Percentiles rank a stretch among this genome's conserved stretches.
Evolutionary conservation across 805 yeast species (phyloP).

Genomic region (Candida qinlingensis): DNA sequence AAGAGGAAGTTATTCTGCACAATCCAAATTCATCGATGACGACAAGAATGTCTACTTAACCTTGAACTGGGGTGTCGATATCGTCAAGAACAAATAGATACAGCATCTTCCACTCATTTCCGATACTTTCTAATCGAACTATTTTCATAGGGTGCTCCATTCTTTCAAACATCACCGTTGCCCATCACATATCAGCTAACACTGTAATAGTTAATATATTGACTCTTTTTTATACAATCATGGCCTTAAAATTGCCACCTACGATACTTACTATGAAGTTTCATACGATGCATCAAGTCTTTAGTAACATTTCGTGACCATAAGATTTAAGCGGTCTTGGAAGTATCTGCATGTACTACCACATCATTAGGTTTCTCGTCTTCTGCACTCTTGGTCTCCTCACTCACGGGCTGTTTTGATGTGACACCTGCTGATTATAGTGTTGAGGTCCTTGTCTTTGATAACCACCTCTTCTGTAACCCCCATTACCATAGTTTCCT

Average conservation of each 20-base stretch:
- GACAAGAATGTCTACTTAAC: slow-evolving; percentile 70
- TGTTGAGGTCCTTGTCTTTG: neutral
- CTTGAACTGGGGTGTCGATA: slow-evolving; percentile 82
- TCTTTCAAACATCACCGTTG: no score
- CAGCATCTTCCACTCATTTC: no score
- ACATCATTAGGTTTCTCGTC: neutral
- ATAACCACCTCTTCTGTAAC: neutral
- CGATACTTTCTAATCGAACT: no score
- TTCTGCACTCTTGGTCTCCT: neutral
- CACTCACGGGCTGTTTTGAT: neutral
- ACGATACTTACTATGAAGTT: no score
- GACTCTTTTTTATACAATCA: no score
- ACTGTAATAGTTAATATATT: no score
- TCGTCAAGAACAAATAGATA: slow-evolving; percentile 47
- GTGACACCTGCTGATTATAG: neutral
- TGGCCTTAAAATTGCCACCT: no score
- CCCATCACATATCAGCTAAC: no score
- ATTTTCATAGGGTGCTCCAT: no score
- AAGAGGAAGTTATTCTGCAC: slow-evolving; percentile 79
- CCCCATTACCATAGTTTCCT: neutral
- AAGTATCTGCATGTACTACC: neutral
- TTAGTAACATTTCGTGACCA: no score
- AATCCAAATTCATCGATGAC: slow-evolving; percentile 81
- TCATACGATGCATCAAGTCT: no score
- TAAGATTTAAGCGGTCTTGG: neutral